Conservation (phyloP, 768 basidiomycete genomes). For the Auriculariales sp. region DNA sequence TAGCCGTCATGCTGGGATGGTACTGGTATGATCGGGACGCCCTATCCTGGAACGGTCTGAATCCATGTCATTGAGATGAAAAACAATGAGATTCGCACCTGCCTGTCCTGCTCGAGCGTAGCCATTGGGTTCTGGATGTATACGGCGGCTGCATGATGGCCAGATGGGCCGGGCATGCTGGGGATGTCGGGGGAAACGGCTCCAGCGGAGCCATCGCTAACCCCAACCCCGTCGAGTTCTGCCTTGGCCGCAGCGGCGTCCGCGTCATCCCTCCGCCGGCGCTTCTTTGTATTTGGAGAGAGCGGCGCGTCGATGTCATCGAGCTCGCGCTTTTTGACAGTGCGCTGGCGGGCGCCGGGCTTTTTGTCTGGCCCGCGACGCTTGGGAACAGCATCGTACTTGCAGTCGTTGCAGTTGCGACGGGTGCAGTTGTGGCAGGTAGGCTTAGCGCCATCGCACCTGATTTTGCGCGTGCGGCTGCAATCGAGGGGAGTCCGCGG, state of each 20-base stretch:
- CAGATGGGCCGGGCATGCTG: too few relatives aligned
- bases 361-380: constrained; percentile 68
- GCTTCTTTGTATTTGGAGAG: constrained; percentile 2
- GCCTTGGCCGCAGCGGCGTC: constrained; percentile 1
- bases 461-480: constrained; percentile 66
- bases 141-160: too few relatives aligned
- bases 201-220: too few relatives aligned
- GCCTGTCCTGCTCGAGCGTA: background rate
- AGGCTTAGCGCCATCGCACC: constrained; percentile 72
- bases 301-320: constrained; percentile 9
- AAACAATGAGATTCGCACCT: background rate
- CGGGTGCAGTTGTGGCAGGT: constrained; percentile 58
- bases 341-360: constrained; percentile 65
- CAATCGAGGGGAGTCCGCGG: background rate
- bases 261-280: background rate
- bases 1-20: too few relatives aligned
- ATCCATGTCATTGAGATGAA: too few relatives aligned
- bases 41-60: background rate
- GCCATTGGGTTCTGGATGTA: background rate
- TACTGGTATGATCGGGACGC: background rate
- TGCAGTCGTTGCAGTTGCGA: constrained; percentile 39
- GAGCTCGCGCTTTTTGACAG: constrained; percentile 11
- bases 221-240: background rate
- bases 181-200: too few relatives aligned
- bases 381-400: constrained; percentile 58